Percentiles rank a stretch among this genome's conserved stretches.
Conservation (phyloP, 139 green algal genomes). For the Asterochloris sp. region DNA sequence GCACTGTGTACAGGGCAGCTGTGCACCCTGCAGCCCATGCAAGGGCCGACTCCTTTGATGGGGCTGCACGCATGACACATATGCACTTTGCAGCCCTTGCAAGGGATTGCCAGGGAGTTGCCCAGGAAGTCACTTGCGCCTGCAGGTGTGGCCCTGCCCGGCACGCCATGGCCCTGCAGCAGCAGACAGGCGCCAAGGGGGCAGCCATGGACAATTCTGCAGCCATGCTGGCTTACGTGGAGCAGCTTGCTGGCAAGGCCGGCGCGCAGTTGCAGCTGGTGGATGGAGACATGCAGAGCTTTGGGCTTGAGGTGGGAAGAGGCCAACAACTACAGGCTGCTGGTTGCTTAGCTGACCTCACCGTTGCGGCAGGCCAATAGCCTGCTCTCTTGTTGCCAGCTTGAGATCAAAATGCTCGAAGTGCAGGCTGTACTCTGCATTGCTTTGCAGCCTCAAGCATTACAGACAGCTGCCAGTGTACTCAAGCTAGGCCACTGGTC, state of each 20-base stretch:
- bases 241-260: neutral
- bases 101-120: neutral
- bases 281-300: neutral
- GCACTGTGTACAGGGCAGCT: no score
- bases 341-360: no score
- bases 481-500: neutral
- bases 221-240: slow-evolving; percentile 8
- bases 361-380: no score
- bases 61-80: no score
- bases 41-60: no score
- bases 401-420: neutral
- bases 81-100: neutral
- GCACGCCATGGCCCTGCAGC: neutral
- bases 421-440: neutral
- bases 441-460: neutral
- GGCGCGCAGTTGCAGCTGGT: neutral
- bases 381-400: no score
- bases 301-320: neutral
- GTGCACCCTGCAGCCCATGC: no score
- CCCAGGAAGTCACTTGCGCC: no score
- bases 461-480: neutral
- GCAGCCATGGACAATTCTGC: neutral
- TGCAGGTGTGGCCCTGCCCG: slow-evolving; percentile 15
- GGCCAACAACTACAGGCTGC: no score
- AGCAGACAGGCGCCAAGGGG: neutral